Base-by-base conservation (phyloP, 2,329 filamentous ascomycete genomes). In the Beauveria medogensis region DNA sequence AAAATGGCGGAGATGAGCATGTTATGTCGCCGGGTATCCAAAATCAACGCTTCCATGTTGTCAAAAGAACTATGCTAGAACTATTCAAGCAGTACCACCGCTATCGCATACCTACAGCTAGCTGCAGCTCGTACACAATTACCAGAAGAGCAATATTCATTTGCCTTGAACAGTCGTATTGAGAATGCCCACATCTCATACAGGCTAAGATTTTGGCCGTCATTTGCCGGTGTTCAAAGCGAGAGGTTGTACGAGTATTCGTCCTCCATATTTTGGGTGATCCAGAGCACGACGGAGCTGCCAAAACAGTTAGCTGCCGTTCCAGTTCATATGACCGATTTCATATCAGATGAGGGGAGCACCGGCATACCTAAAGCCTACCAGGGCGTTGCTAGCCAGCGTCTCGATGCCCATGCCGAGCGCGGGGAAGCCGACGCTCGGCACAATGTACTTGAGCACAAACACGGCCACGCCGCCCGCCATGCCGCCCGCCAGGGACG, bases 181-280 rank as follows among this genome's bases (percentile, higher is more conserved):
- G 41, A 26, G 24, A 34, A 22, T 46, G n/a, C 41, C 18, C 26
- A 10, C 16, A 44, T 34, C 48, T 26, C 26, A 40, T 7, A 14
- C n/a, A 48, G 26, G 18, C 18, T 26, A 9, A 5, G 8, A 20
- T 18, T 24, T 3, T 5, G 4, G 14, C 30, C 7, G 26, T 14
- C 14, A 12, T 26, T n/a, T 8, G 1, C 46, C 2, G 24, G 26
- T 18, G 16, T 61, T 74, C 71, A 86, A 64, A 88, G 76, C 63
- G 84, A 80, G 66, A 88, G 73, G 71, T 87, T 88, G 73, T 88
- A 88, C 52, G 84, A 81, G 67, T 88, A 88, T 73, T 88, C 85
- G 68, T 88, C 85, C 76, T 88, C 85, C 82, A 88, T 87, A 68
- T 88, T 88, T 78, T 88, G 85, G 74, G 82, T 85, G 60, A 88